Evolutionary conservation across 2,329 filamentous ascomycete genomes (phyloP), one percentile per base, ranked within the genome.

Genomic region (Tympanopsis confertula): DNA sequence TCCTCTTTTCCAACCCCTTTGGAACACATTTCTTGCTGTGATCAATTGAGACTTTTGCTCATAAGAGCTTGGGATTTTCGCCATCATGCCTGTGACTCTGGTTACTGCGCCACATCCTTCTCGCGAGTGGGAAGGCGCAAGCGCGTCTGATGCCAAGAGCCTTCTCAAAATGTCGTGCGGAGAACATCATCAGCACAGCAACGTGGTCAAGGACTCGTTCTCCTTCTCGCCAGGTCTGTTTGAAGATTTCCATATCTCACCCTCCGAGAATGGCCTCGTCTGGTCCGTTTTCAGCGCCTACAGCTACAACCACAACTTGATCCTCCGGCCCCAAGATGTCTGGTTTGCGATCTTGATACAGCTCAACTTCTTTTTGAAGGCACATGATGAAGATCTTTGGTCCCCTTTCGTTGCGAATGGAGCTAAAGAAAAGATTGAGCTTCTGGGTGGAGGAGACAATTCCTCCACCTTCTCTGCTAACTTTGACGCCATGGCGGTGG

Each of bases 281-380:
- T 55, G 62, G 14, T 58, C 62, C 13, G 60, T 60, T 3, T 51
- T 69, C 30, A 54, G 63, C 20, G 67, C 68, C 1, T 71, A 70
- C 59, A 65, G 58, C 19, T 49, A 62, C 36, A 67, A 71, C 39
- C 62, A 69, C 40, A 60, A 69, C 44, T 54, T 74, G 2, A 54
- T 59, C 1, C 50, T 74, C 13, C 61, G 69, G 1, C 69, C 70
- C 0, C 69, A 74, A 26, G 69, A 72, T 38, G 51, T 74, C 20
- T 74, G 70, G 70, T 65, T 73, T 43, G 61, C 69, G 36, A 66
- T 74, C 38, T 54, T 74, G 3, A 55, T 57, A 1, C 69, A 74
- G 49, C 51, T 74, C 35, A 66, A 63, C 45, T 59, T 66, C 38
- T 73, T 65, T 49, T 63, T 72, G 53, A 59, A 62, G 20, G 51